Base-by-base conservation (phyloP, 2,329 filamentous ascomycete species). In the Colletotrichum sp. region DNA sequence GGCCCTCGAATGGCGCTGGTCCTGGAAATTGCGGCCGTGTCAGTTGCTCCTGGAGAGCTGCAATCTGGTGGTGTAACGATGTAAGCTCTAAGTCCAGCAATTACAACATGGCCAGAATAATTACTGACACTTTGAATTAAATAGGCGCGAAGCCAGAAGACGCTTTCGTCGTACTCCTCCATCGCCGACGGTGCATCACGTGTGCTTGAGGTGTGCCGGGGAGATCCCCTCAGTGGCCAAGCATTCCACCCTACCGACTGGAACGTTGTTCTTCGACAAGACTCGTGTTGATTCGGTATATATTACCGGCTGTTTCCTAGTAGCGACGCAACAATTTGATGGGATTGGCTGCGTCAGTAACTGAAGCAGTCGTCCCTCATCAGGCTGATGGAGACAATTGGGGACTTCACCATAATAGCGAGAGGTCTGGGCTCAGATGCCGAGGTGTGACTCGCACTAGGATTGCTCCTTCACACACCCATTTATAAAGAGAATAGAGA, bases 51-150 rank as follows among this genome's bases (percentile, higher is more conserved):
- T 57, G 24, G 12, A 24, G 14, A 26, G 14, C 21, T 57, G n/a
- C 52, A 26, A 26, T 57, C 52, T 57, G 52, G 52, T 57, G 52
- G 52, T 57, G 52, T 0, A 57, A 57, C 0, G 52, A 57, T 4
- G 52, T 57, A 57, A 57, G 52, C n/a, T 0, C 0, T 9, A 0
- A 43, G 8, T 43, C 16, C 39, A n/a, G 2, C 39, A 43, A 43
- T 0, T 43, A 0, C 39, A n/a, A 10, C 16, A 43, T 43, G 18
- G 7, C 0, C 8, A 0, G 2, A 43, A n/a, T 43, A 4, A 0
- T 43, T 10, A 10, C 39, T 43, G 16, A 43, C 39, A 2, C 18
- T 10, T 2, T 43, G 18, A n/a, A 6, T 6, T n/a, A 1, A n/a
- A 43, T 0, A 43, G 39, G 39, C 39, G 0, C 8, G 18, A 43